These are phyloP conservation scores for Collybiopsis luxurians DNA, from an alignment of 768 basidiomycete genomes.

Conservation along the genomic window DNA sequence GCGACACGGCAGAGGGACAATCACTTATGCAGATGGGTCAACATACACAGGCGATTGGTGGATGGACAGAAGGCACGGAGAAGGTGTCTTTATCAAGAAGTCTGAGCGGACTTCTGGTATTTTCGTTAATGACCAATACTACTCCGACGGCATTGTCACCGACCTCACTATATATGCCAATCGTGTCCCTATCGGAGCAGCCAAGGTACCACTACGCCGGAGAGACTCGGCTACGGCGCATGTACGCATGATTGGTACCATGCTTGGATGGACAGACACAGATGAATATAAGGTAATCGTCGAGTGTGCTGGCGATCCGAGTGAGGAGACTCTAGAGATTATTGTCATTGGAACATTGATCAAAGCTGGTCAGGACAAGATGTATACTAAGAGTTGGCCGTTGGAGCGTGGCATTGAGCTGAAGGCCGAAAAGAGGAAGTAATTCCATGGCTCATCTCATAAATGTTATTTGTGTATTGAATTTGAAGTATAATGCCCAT, in stretches of 20 bases:
- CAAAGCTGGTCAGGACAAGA: not conserved
- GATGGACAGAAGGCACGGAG: conserved; percentile 11
- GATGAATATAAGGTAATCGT: not conserved
- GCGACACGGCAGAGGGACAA: conserved; percentile 13
- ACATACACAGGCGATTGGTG: conserved; percentile 15
- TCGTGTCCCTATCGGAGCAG: not conserved
- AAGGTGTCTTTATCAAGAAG: conserved; percentile 9
- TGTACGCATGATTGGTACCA: not conserved
- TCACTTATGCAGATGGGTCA: conserved; percentile 13
- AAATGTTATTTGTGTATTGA: too few species aligned
- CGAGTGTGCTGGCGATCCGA: not conserved
- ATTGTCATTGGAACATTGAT: not conserved
- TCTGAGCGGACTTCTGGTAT: not conserved
- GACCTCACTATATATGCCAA: not conserved
- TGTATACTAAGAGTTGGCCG: not conserved
- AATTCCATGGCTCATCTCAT: too few species aligned
- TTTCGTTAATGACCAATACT: not conserved
- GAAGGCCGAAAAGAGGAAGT: not conserved
- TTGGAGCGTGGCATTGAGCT: not conserved
- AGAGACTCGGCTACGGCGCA: not conserved
- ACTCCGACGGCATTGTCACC: not conserved
- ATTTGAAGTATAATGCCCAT: too few species aligned
- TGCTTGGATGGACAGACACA: not conserved
- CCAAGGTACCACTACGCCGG: not conserved
- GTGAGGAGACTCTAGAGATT: not conserved